These are phyloP conservation scores for Globisporangium middletonii DNA, from an alignment of 352 stramenopile species.

Conservation along the genomic window DNA sequence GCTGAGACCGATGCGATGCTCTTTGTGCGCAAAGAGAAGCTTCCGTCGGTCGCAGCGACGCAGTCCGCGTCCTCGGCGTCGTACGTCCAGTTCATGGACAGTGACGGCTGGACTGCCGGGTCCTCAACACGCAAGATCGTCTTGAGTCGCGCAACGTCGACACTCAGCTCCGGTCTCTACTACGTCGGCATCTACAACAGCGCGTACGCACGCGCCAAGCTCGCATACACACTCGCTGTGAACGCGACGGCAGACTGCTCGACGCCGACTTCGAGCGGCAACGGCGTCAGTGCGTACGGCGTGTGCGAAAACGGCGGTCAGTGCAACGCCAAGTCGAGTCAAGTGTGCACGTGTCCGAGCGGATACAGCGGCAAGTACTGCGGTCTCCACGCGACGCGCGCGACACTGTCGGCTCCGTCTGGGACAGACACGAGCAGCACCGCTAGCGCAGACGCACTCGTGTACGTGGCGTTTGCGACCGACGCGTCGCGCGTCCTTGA, in stretches of 20 bases:
- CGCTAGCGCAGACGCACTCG: slow-evolving; percentile 4
- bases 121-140: slow-evolving; percentile 43
- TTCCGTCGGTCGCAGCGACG: slow-evolving; percentile 26
- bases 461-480: slow-evolving; percentile 24
- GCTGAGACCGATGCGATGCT: slow-evolving; percentile 64
- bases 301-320: slow-evolving; percentile 39
- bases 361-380: slow-evolving; percentile 42
- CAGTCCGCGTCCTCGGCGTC: slow-evolving; percentile 2
- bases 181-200: slow-evolving; percentile 76
- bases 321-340: slow-evolving; percentile 43
- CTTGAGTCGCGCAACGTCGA: slow-evolving; percentile 47
- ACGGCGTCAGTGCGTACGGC: slow-evolving; percentile 13
- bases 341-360: slow-evolving; percentile 40
- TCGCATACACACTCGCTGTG: slow-evolving; percentile 50
- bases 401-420: slow-evolving; percentile 8
- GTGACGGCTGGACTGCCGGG: slow-evolving; percentile 35
- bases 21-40: slow-evolving; percentile 59
- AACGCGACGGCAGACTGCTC: slow-evolving; percentile 43
- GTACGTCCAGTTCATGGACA: slow-evolving; percentile 50
- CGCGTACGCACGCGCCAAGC: slow-evolving; percentile 38
- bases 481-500: slow-evolving; percentile 20
- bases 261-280: not conserved
- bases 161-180: slow-evolving; percentile 63
- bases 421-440: not conserved
- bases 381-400: slow-evolving; percentile 19